Conservation (phyloP, 495 filamentous ascomycete species). For the Saxophila tyrrhenica region DNA sequence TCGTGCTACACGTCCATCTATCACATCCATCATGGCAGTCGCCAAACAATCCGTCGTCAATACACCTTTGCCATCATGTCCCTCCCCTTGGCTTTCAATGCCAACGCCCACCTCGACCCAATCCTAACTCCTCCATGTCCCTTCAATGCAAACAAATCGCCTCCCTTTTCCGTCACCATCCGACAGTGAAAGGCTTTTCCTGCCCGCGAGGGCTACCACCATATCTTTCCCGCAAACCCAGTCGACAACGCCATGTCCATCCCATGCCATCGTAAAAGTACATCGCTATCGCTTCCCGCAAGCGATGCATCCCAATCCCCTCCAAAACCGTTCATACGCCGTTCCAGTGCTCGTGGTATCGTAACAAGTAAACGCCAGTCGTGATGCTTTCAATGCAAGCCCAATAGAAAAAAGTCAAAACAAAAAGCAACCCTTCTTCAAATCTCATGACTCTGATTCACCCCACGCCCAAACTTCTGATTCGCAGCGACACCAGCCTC, state of each 20-base stretch:
- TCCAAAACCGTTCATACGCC: background rate
- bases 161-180: background rate
- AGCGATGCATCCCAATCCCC: background rate
- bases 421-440: background rate
- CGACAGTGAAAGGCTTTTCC: background rate
- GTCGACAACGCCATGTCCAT: background rate
- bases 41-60: background rate
- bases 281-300: background rate
- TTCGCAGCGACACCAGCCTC: conserved; percentile 8
- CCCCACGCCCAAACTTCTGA: background rate
- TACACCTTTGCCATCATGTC: background rate
- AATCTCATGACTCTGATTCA: background rate
- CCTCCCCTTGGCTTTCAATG: background rate
- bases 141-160: background rate
- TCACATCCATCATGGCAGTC: background rate
- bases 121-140: background rate
- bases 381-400: background rate
- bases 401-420: background rate
- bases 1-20: background rate
- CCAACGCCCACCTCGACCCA: background rate
- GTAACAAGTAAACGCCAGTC: background rate
- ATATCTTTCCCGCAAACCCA: background rate
- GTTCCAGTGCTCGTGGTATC: background rate
- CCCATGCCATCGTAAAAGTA: background rate
- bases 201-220: background rate